Conservation (phyloP, 108 stramenopile species). For the Pseudonitzschia multiseries region DNA sequence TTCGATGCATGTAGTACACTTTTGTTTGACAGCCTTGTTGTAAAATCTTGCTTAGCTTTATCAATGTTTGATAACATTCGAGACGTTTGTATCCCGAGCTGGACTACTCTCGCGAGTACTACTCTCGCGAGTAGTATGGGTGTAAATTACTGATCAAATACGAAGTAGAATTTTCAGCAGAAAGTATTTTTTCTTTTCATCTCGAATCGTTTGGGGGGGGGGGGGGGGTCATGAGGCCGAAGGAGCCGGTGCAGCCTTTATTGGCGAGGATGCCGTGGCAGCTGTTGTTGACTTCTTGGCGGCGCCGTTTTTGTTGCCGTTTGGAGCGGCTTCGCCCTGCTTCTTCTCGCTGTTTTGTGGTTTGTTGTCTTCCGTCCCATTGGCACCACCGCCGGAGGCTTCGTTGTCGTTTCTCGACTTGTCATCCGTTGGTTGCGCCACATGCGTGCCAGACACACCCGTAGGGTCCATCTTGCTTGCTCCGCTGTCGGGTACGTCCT, state of each 20-base stretch:
- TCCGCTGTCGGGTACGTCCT: conserved; percentile 19
- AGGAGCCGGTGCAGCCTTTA: not conserved
- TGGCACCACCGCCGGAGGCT: conserved; percentile 1
- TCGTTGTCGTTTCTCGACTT: conserved; percentile 4
- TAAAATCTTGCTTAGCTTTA: too few species aligned
- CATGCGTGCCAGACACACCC: not conserved
- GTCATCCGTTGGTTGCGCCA: not conserved
- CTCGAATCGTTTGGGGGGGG: too few species aligned
- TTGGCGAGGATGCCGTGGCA: not conserved
- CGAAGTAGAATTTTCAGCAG: too few species aligned
- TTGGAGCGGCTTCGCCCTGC: not conserved
- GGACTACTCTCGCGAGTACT: too few species aligned
- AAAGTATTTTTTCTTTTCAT: not conserved
- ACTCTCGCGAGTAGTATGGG: too few species aligned
- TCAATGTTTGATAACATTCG: too few species aligned
- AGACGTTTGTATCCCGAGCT: too few species aligned
- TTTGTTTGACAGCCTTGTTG: too few species aligned
- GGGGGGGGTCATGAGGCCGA: not conserved
- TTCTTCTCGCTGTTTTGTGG: not conserved
- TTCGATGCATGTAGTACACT: too few species aligned
- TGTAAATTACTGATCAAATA: too few species aligned
- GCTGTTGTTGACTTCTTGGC: not conserved
- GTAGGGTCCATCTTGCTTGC: not conserved
- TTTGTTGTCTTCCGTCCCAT: conserved; percentile 1
- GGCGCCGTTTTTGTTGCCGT: conserved; percentile 11